phyloP scores from a whole-genome alignment of 345 rosid species.

The Diplotaxis tenuifolia region DNA sequence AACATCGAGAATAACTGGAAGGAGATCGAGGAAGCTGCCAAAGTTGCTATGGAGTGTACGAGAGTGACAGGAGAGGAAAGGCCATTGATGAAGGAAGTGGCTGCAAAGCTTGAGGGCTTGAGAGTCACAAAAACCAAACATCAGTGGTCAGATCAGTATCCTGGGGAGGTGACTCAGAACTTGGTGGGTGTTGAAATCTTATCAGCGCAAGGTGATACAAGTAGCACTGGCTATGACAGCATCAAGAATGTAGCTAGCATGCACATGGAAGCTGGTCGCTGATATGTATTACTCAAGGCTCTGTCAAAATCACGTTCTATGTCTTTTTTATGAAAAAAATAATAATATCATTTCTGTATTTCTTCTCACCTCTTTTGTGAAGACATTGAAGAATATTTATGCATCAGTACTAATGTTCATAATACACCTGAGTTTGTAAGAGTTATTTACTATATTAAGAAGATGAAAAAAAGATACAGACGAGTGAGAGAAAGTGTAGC shows the following conservation, averaged over 20 bases:
- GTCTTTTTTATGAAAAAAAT: background rate
- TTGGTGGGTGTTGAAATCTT: background rate
- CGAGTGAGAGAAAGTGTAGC: background rate
- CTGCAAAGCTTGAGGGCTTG: background rate
- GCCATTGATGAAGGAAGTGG: background rate
- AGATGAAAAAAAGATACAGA: background rate
- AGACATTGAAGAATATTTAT: background rate
- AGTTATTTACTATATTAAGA: no score
- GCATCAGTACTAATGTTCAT: no score
- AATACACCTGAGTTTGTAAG: no score
- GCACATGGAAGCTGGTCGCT: slow-evolving; percentile 1
- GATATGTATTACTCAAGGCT: background rate
- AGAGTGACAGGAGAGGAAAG: background rate
- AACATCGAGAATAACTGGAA: background rate
- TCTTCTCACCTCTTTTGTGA: background rate
- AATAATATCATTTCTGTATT: background rate
- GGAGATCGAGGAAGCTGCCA: background rate
- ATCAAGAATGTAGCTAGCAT: background rate
- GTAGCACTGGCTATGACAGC: slow-evolving; percentile 13
- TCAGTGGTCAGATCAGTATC: background rate
- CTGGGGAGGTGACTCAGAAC: background rate
- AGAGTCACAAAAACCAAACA: background rate
- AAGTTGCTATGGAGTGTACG: background rate
- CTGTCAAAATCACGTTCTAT: background rate
- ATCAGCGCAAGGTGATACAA: background rate